A percentile compares a stretch with the other conserved stretches of the same genome.
Evolutionary conservation across 306 rosid species (phyloP).

Genomic region (Malus fusca): DNA sequence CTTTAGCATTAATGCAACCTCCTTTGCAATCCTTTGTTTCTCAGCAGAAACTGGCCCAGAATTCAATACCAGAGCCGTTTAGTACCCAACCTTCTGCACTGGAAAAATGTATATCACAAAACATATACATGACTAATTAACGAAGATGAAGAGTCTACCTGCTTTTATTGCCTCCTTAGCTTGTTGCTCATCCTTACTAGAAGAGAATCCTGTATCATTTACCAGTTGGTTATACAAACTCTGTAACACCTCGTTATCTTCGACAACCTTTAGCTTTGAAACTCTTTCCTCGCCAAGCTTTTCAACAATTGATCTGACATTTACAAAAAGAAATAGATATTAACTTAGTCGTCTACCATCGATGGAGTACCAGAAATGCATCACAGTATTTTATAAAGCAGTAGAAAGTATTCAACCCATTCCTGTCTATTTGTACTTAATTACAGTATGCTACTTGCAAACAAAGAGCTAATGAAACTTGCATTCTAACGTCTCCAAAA

Average conservation of each 20-base stretch:
- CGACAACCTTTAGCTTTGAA: constrained; percentile 55
- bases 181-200: constrained; percentile 62
- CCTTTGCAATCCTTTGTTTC: constrained; percentile 81
- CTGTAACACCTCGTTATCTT: constrained; percentile 63
- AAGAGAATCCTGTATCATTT: constrained; percentile 36
- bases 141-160: too few relatives aligned
- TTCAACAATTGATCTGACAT: constrained; percentile 50
- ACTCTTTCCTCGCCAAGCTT: constrained; percentile 74
- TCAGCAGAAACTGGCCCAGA: constrained; percentile 62
- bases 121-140: constrained; percentile 28
- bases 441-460: not conserved
- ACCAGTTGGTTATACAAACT: constrained; percentile 64
- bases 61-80: constrained; percentile 25
- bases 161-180: constrained; percentile 71
- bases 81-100: constrained; percentile 20
- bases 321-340: constrained; percentile 14
- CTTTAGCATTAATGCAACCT: constrained; percentile 76
- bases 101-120: constrained; percentile 13
- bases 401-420: not conserved
- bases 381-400: not conserved
- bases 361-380: not conserved
- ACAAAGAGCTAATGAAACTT: not conserved
- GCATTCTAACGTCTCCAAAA: not conserved
- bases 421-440: not conserved
- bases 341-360: constrained; percentile 14